A percentile compares a stretch with the other conserved stretches of the same genome.
phyloP scores from a whole-genome alignment of 163 green algal genomes.

The Dunaliella salina region DNA sequence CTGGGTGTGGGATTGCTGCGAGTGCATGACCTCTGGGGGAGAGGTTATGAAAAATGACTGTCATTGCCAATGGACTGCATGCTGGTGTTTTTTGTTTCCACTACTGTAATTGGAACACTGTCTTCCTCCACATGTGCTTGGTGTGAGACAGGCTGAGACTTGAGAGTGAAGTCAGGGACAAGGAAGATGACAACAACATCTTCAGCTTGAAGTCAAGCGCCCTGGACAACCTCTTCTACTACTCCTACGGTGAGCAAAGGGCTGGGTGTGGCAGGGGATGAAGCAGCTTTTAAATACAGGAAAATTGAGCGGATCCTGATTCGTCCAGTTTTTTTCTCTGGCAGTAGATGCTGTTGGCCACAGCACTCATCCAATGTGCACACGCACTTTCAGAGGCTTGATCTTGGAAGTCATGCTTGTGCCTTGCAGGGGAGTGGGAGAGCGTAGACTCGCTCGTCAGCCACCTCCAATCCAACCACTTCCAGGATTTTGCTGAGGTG shows the following conservation, averaged over 20 bases:
- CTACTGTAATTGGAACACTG: no score
- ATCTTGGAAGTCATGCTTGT: background rate
- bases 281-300: no score
- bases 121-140: no score
- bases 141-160: background rate
- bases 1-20: no score
- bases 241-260: background rate
- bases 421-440: background rate
- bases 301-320: no score
- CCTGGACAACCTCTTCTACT: background rate
- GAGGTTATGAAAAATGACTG: no score
- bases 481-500: background rate
- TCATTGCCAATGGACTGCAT: no score
- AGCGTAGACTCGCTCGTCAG: background rate
- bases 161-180: background rate
- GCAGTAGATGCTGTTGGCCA: background rate
- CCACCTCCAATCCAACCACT: background rate
- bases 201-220: background rate
- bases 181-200: background rate
- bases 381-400: background rate
- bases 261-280: no score
- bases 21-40: no score
- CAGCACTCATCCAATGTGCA: background rate
- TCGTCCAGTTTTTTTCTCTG: no score
- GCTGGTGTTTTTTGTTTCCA: no score